phyloP scores from a whole-genome alignment of 257 asterid genomes.

The Cinchona pubescens region DNA sequence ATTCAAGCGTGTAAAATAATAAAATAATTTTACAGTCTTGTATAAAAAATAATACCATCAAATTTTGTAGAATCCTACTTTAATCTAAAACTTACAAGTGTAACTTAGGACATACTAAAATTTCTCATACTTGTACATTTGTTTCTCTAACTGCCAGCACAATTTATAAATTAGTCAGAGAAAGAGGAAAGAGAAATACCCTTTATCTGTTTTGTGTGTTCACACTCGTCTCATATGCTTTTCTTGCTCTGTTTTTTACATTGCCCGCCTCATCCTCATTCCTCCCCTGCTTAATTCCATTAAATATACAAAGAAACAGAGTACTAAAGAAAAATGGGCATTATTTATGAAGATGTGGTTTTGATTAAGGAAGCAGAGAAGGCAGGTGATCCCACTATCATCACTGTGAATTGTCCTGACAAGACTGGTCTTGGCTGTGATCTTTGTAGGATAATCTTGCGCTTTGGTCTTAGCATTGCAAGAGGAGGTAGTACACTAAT shows the following conservation, averaged over 20 bases:
- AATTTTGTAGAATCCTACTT: no score
- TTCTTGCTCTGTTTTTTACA: background rate
- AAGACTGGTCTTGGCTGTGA: constrained; percentile 88
- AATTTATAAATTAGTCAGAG: background rate
- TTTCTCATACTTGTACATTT: no score
- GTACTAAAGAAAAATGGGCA: constrained; percentile 40
- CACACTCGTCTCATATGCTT: background rate
- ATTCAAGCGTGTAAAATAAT: no score
- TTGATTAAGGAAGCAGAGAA: constrained; percentile 53
- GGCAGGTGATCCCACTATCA: constrained; percentile 45
- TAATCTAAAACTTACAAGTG: no score
- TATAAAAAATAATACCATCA: no score
- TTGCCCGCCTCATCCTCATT: background rate
- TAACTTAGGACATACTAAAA: no score
- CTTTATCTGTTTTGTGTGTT: constrained; percentile 4
- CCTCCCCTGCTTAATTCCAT: background rate
- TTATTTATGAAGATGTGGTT: constrained; percentile 63
- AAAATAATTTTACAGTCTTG: no score
- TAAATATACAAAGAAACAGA: background rate
- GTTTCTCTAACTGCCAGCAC: background rate
- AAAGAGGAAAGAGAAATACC: background rate
- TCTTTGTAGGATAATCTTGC: constrained; percentile 55
- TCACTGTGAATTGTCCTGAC: constrained; percentile 75
- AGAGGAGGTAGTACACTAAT: constrained; percentile 51
- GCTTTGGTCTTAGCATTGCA: constrained; percentile 64